Evolutionary conservation across 352 stramenopile genomes (phyloP).

Genomic region (Globisporangium rhizosaccharum): DNA sequence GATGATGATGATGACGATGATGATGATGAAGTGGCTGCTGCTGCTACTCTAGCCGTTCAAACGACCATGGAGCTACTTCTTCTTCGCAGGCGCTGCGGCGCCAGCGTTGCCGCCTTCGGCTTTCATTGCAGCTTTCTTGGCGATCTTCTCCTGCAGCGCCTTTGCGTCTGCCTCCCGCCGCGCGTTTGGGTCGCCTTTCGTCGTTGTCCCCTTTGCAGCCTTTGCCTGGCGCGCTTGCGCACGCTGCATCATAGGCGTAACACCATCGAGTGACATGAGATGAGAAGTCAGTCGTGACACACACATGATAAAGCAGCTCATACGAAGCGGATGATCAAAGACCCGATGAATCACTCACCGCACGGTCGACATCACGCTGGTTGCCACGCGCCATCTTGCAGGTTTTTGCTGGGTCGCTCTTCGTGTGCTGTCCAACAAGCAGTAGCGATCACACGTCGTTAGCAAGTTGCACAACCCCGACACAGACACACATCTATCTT

Average conservation of each 20-base stretch:
- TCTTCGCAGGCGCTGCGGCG: conserved; percentile 26
- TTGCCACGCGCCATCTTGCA: conserved; percentile 69
- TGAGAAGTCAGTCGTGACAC: background rate
- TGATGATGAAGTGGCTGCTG: background rate
- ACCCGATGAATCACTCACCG: conserved; percentile 28
- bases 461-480: too few species aligned
- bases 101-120: conserved; percentile 34
- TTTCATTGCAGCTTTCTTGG: conserved; percentile 63
- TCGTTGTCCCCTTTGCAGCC: conserved; percentile 21
- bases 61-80: conserved; percentile 12
- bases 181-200: conserved; percentile 50
- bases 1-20: conserved; percentile 7
- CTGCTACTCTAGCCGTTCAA: background rate
- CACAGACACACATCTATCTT: too few species aligned
- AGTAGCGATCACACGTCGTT: background rate
- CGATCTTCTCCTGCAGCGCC: conserved; percentile 80
- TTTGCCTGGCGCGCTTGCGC: conserved; percentile 69
- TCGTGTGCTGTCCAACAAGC: background rate
- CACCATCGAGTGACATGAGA: background rate
- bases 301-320: background rate
- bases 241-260: conserved; percentile 24
- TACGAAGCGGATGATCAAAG: background rate
- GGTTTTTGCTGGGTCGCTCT: background rate
- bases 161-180: conserved; percentile 69
- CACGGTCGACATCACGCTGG: conserved; percentile 70